These are phyloP conservation scores for Phaeosphaeria sp. DNA, from an alignment of 2,329 filamentous ascomycete species.

Conservation along the genomic window DNA sequence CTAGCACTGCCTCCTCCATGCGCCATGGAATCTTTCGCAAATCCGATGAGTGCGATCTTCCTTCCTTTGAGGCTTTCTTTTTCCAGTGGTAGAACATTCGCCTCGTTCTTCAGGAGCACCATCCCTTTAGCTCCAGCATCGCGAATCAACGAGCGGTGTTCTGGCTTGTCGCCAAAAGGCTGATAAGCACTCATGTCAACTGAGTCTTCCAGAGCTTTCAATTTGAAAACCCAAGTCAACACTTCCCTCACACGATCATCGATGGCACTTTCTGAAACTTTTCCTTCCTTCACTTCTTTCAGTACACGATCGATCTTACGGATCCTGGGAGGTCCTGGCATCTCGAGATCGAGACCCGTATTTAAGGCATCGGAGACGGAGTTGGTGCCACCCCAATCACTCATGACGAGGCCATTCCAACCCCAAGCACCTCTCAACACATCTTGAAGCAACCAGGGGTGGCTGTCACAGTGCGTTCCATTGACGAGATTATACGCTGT, in stretches of 20 bases:
- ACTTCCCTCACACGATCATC: conserved; percentile 16
- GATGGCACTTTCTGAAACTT: conserved; percentile 61
- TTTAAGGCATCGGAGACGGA: conserved; percentile 17
- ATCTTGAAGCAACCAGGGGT: conserved; percentile 53
- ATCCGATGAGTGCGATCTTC: conserved; percentile 64
- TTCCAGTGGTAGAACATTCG: conserved; percentile 5
- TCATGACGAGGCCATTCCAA: conserved; percentile 50
- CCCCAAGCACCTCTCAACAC: conserved; percentile 53
- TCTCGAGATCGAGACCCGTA: conserved; percentile 37
- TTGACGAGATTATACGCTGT: conserved; percentile 44
- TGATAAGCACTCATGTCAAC: conserved; percentile 68
- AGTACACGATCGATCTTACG: conserved; percentile 1
- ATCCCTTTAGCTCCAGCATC: conserved; percentile 5
- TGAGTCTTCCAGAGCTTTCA: conserved; percentile 37
- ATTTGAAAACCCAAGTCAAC: conserved; percentile 50
- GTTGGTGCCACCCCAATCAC: conserved; percentile 33
- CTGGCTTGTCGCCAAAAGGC: conserved; percentile 52
- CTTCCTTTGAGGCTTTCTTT: background rate
- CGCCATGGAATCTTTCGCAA: background rate
- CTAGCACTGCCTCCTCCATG: conserved; percentile 5
- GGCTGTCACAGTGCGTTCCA: conserved; percentile 22
- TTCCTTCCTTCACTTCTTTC: background rate
- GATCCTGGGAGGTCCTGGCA: conserved; percentile 32
- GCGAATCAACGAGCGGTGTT: conserved; percentile 24
- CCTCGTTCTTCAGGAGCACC: conserved; percentile 17